phyloP scores from a whole-genome alignment of 139 green algal species.

The Coelastrella sp. region DNA sequence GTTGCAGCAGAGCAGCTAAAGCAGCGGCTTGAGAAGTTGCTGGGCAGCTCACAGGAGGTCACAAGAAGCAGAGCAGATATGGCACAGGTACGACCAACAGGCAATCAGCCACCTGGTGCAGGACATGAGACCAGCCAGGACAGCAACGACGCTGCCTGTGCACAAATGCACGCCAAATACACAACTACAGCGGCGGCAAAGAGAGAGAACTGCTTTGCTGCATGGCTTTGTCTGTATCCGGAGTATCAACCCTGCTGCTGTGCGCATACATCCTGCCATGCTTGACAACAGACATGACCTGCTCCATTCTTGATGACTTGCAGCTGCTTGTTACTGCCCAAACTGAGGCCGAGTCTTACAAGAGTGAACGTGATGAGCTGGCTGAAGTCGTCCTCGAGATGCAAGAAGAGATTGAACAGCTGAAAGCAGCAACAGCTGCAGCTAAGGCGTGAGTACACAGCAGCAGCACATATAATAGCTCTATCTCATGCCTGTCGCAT shows the following conservation, averaged over 20 bases:
- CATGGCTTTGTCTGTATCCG: no score
- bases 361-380: slow-evolving; percentile 37
- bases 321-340: slow-evolving; percentile 8
- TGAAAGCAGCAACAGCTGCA: slow-evolving; percentile 16
- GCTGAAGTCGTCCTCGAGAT: slow-evolving; percentile 35
- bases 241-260: no score
- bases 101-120: no score
- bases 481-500: no score
- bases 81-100: neutral
- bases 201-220: no score
- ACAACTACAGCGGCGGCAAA: no score
- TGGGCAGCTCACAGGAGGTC: slow-evolving; percentile 13
- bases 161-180: no score
- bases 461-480: no score
- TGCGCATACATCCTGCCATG: no score
- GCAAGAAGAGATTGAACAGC: slow-evolving; percentile 25
- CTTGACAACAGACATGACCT: no score
- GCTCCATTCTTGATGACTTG: neutral
- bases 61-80: slow-evolving; percentile 18
- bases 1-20: slow-evolving; percentile 44
- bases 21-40: slow-evolving; percentile 44
- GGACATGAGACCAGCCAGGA: no score
- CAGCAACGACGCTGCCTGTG: no score
- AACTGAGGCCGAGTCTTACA: slow-evolving; percentile 10
- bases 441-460: neutral